A percentile compares a stretch with the other conserved stretches of the same genome.
phyloP scores from a whole-genome alignment of 495 filamentous ascomycete genomes.

The Penicillium roqueforti region DNA sequence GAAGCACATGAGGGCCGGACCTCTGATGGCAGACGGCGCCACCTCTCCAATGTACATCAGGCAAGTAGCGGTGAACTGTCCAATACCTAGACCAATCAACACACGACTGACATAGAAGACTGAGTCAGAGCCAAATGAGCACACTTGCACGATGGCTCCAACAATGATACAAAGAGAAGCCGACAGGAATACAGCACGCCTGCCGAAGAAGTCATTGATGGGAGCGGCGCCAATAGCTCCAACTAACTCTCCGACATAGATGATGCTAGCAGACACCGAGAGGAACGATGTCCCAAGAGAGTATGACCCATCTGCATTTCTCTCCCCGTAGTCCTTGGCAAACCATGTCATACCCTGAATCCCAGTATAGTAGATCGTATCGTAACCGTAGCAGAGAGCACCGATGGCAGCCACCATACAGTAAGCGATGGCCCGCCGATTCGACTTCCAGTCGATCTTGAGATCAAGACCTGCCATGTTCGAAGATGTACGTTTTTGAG shows the following conservation, averaged over 20 bases:
- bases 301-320: slow-evolving; percentile 14
- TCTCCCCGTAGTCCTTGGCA: slow-evolving; percentile 19
- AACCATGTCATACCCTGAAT: slow-evolving; percentile 28
- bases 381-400: slow-evolving; percentile 28
- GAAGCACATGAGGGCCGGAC: slow-evolving; percentile 35
- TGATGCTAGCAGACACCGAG: slow-evolving; percentile 22
- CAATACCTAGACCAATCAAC: slow-evolving; percentile 24
- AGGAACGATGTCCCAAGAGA: slow-evolving; percentile 18
- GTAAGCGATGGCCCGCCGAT: slow-evolving; percentile 24
- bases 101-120: slow-evolving; percentile 21
- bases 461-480: slow-evolving; percentile 15
- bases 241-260: slow-evolving; percentile 27
- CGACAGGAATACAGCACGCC: slow-evolving; percentile 17
- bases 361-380: slow-evolving; percentile 29
- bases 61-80: slow-evolving; percentile 25
- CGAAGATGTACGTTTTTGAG: not conserved
- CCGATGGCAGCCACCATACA: slow-evolving; percentile 26
- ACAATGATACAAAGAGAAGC: slow-evolving; percentile 20
- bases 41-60: slow-evolving; percentile 35
- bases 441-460: slow-evolving; percentile 20
- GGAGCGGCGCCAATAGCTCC: slow-evolving; percentile 22
- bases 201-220: slow-evolving; percentile 22
- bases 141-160: slow-evolving; percentile 23
- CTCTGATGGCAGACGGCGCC: slow-evolving; percentile 30
- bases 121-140: slow-evolving; percentile 16